Percentiles rank a stretch among this genome's conserved stretches.
These are phyloP conservation scores for Areca catechu DNA, from an alignment of 176 grass and related monocot genomes.

Conservation along the genomic window DNA sequence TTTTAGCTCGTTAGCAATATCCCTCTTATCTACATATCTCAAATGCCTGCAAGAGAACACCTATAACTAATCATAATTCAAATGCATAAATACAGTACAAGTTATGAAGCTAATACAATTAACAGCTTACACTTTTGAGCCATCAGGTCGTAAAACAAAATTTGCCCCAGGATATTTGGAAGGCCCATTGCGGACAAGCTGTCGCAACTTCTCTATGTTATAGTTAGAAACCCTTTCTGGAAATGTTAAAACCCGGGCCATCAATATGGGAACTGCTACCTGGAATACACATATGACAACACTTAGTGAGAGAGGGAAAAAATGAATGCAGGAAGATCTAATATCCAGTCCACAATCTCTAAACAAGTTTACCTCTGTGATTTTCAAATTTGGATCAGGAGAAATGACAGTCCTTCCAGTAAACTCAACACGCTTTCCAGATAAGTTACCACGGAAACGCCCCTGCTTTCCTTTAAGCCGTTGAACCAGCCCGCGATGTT, in stretches of 20 bases:
- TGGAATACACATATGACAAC: slow-evolving; percentile 24
- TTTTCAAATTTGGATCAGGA: slow-evolving; percentile 97
- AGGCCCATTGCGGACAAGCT: slow-evolving; percentile 79
- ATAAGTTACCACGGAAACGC: slow-evolving; percentile 92
- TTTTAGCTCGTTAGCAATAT: slow-evolving; percentile 68
- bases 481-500: slow-evolving; percentile 71
- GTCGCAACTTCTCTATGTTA: slow-evolving; percentile 87
- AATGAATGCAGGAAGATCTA: background rate
- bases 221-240: slow-evolving; percentile 75
- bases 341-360: background rate
- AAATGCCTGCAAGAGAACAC: slow-evolving; percentile 51
- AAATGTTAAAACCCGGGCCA: slow-evolving; percentile 81
- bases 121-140: slow-evolving; percentile 56
- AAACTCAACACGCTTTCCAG: slow-evolving; percentile 92
- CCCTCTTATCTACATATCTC: slow-evolving; percentile 70
- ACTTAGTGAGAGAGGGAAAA: background rate
- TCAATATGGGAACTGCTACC: slow-evolving; percentile 87
- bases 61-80: slow-evolving; percentile 8
- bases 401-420: slow-evolving; percentile 98
- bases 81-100: slow-evolving; percentile 14
- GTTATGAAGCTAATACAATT: background rate
- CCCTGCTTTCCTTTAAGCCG: slow-evolving; percentile 93
- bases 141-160: slow-evolving; percentile 53
- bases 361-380: slow-evolving; percentile 51
- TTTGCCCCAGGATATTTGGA: slow-evolving; percentile 92